Evolutionary conservation across 2,329 filamentous ascomycete species (phyloP), one percentile per base, ranked within the genome.

Genomic region (Arthrobotrys musiformis): DNA sequence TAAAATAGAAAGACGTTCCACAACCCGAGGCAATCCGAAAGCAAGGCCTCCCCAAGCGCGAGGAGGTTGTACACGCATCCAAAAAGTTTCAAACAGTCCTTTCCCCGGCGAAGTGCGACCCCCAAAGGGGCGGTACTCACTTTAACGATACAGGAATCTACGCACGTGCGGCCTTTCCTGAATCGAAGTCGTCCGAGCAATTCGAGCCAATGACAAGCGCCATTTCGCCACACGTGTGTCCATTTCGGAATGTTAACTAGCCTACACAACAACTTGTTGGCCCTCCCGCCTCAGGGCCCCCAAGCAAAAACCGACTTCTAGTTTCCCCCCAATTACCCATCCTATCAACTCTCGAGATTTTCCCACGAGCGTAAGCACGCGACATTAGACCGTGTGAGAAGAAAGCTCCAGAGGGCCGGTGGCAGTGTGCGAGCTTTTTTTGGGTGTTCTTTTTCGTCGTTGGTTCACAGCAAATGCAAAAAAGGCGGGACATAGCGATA

Each of bases 301-400:
- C 28, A 69, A 76, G 60, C 58, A 66, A 68, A 70, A 70, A 70
- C 24, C 46, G 61, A 56, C 33, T 22, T 35, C 33, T 40, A 26
- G 30, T 44, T 67, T 48, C 56, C 33, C 48, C 35, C 63, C 73
- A 77, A 77, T 77, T 77, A 77, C 73, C 73, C 73, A 66, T 54
- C 73, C 66, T 70, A 77, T 77, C 73, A 77, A 70, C 60, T 61
- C 26, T 54, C 50, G 42, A 52, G 73, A 62, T 54, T 70, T 70
- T 77, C 58, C 50, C 73, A 77, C 73, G 73, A 54, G 73, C 64
- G 52, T 77, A 77, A 77, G 73, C 73, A 77, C 73, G 73, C 73
- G 73, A 77, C 73, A 77, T 70, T 70, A 61, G 26, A 66, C 50
- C 66, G 73, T 66, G 60, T 52, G 73, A 66, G 46, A 70, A 68